phyloP scores from a whole-genome alignment of 768 basidiomycete genomes.

The Mycena leptocephala region DNA sequence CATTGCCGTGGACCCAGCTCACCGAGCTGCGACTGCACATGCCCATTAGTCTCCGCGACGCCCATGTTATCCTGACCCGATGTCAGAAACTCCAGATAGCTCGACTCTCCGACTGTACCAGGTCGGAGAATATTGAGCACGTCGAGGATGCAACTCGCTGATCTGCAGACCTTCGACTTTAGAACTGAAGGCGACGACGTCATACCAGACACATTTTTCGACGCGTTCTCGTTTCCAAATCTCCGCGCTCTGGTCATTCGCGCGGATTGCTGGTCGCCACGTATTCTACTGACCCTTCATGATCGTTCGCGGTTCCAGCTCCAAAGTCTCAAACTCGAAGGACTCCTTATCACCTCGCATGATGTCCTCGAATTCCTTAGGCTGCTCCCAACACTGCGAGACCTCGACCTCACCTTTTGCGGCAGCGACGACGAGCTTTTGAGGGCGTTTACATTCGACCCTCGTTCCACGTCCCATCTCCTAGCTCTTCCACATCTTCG shows the following conservation, averaged over 20 bases:
- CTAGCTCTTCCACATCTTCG: neutral
- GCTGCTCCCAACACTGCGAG: neutral
- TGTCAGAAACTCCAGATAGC: neutral
- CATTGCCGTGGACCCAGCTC: neutral
- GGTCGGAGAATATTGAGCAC: neutral
- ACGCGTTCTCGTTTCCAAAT: neutral
- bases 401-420: neutral
- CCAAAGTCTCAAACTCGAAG: neutral
- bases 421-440: neutral
- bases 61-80: neutral
- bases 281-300: neutral
- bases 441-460: neutral
- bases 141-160: neutral
- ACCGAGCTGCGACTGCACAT: neutral
- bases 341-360: neutral
- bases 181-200: neutral
- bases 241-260: neutral
- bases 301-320: neutral
- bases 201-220: neutral
- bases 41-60: neutral
- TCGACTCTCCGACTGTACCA: neutral
- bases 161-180: neutral
- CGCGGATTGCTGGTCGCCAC: neutral
- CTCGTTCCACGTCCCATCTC: neutral
- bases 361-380: neutral